phyloP scores from a whole-genome alignment of 2,329 filamentous ascomycete genomes.

The Trichoderma gracile region DNA sequence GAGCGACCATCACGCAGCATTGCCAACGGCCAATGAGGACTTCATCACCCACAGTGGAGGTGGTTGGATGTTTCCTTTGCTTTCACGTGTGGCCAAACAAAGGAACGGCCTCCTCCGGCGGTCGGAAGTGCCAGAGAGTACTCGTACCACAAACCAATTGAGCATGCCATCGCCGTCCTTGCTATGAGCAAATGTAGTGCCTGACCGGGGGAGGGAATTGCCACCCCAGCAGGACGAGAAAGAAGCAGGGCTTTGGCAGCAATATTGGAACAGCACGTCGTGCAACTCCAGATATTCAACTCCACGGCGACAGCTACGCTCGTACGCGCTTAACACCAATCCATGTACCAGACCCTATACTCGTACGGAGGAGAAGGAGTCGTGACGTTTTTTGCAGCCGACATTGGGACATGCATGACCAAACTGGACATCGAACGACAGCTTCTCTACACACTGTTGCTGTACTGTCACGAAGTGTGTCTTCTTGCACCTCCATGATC shows the following conservation, averaged over 20 bases:
- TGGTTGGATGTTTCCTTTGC: conserved; percentile 10
- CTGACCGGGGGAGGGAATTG: conserved; percentile 3
- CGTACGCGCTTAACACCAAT: neutral
- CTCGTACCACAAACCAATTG: conserved; percentile 2
- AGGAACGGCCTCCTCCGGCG: conserved; percentile 22
- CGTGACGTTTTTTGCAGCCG: neutral
- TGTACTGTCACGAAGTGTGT: no score
- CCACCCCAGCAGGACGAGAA: neutral
- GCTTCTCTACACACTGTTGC: neutral
- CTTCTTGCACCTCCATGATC: neutral
- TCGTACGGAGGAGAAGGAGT: neutral
- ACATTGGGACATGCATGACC: neutral
- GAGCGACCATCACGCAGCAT: conserved; percentile 13
- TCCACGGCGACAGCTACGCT: neutral
- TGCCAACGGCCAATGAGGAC: conserved; percentile 15
- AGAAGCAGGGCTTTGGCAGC: neutral
- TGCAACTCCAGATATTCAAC: no score
- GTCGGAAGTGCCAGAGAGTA: conserved; percentile 7
- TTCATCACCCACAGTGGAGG: conserved; percentile 9
- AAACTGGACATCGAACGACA: neutral
- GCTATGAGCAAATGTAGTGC: neutral
- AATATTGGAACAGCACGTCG: neutral
- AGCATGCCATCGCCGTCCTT: neutral
- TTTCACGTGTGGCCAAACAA: conserved; percentile 17
- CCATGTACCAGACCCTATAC: neutral